Evolutionary conservation across 140 eudicot genomes (phyloP).

Genomic region (Stevia rebaudiana): DNA sequence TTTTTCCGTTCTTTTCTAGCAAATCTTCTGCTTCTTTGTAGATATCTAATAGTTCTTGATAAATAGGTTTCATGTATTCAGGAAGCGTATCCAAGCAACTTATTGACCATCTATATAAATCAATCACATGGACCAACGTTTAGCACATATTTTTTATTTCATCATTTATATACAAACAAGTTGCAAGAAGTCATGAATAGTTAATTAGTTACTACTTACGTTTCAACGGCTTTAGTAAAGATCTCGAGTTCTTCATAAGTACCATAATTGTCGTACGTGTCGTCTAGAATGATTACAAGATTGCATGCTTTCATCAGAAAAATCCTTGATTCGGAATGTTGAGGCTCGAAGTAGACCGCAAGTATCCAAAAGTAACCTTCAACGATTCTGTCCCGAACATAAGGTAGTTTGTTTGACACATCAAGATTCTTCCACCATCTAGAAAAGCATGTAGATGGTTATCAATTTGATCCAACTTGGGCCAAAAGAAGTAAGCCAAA

Average conservation of each 20-base stretch:
- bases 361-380: slow-evolving; percentile 43
- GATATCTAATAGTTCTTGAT: slow-evolving; percentile 21
- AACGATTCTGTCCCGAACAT: slow-evolving; percentile 33
- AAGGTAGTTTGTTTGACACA: slow-evolving; percentile 30
- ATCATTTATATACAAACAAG: not conserved
- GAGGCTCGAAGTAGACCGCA: slow-evolving; percentile 37
- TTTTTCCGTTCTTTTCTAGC: slow-evolving; percentile 14
- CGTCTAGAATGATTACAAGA: slow-evolving; percentile 27
- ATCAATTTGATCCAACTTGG: not conserved
- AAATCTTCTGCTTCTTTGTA: slow-evolving; percentile 25
- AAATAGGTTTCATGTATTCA: slow-evolving; percentile 31
- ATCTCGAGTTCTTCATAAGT: slow-evolving; percentile 33
- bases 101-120: slow-evolving; percentile 22
- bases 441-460: not conserved
- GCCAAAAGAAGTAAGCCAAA: not conserved
- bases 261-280: slow-evolving; percentile 38
- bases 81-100: slow-evolving; percentile 29
- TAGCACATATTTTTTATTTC: not conserved
- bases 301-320: slow-evolving; percentile 23
- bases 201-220: slow-evolving; percentile 14
- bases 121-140: not conserved
- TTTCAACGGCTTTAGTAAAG: slow-evolving; percentile 32
- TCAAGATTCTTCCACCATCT: slow-evolving; percentile 39
- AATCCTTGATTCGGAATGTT: slow-evolving; percentile 24
- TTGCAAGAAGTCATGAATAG: too few relatives aligned